Base-by-base conservation (phyloP, 345 rosid genomes). In the Nasturtium officinale region DNA sequence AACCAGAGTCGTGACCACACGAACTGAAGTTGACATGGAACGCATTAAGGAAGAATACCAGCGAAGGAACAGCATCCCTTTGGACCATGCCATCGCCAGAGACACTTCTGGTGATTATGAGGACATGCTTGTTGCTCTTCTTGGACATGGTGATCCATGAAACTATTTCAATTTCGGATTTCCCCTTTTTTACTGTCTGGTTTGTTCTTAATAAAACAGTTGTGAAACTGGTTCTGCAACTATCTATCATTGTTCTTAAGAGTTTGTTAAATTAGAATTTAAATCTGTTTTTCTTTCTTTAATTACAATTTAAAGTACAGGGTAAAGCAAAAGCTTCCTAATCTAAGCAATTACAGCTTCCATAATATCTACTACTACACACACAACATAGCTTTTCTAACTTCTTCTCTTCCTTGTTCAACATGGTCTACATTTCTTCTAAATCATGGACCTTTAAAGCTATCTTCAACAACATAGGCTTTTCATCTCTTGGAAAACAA, bases 51-150 rank as follows among this genome's bases (percentile, higher is more conserved):
- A 88, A 2, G 96, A 84, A 43, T 90, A 88, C 72, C 85, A 83
- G 46, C 78, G 77, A 10, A 84, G 90, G 38, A 85, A 77, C 84
- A 85, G 87, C 42, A 75, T 82, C 28, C 87, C 89, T 43, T 79
- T 90, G 64, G 87, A 81, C 58, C 79, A 66, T 28, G 91, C 90
- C 18, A 77, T 90, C n/a, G 75, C 32, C 59, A 84, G 82, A 78
- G 96, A 90, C 73, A 90, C 90, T 47, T 51, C 65, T 55, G 90
- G 91, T 23, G 86, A 90, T 75, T 88, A 90, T 17, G 87, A 90
- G 29, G 83, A 85, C 43, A 63, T 88, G 84, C 93, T 88, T 63
- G 74, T 90, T 47, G 85, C 87, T 43, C 82, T 87, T 48, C 68
- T 82, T 0, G 90, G 93, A 28, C 80, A 83, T 58, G 85, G 64